Base-by-base conservation (phyloP, 2,329 filamentous ascomycete genomes). In the Fusarium odoratissimum region DNA sequence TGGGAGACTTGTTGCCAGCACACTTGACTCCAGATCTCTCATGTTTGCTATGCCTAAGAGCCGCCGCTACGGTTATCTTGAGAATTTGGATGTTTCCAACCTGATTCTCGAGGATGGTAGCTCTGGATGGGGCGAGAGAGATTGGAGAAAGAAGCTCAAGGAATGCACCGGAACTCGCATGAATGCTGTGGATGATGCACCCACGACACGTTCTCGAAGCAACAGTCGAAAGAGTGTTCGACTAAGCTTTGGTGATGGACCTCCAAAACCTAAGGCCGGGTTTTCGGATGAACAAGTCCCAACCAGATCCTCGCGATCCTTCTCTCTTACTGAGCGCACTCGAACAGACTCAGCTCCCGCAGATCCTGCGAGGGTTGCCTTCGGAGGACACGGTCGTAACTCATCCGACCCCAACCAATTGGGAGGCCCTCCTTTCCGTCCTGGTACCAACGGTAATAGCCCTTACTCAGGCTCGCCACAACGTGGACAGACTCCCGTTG, bases 1-100 rank as follows among this genome's bases (percentile, higher is more conserved):
- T 0, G 93, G 90, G 33, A 91, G 94, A 69, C 86, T 99, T 48
- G 91, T 97, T 38, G 94, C 96, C 6, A 97, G 97, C 79, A 92
- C 93, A 1, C 88, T 95, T 48, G 95, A 98, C 81, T 87, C 93
- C 8, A 90, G 94, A 49, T 97, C 96, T 63, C 87, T 99, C 73
- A 99, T 99, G 96, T 99, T 98, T 81, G 96, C 95, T 10, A 97
- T 99, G 91, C 95, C 96, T 1, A 94, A 93, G 76, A 91, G 96
- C 75, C 91, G 91, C 59, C 89, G 93, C 72, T 97, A 97, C 77
- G 95, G 95, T 1, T 98, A 98, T 78, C 84, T 99, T 31, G 96
- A 98, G 78, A 91, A 95, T 40, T 83, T 95, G 62, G 96, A 99
- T 79, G 93, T 98, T 21, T 91, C 92, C 8, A 88, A 88, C 59